phyloP scores from a whole-genome alignment of 1,284 basidiomycete genomes.

The Cryptococcus sp. region DNA sequence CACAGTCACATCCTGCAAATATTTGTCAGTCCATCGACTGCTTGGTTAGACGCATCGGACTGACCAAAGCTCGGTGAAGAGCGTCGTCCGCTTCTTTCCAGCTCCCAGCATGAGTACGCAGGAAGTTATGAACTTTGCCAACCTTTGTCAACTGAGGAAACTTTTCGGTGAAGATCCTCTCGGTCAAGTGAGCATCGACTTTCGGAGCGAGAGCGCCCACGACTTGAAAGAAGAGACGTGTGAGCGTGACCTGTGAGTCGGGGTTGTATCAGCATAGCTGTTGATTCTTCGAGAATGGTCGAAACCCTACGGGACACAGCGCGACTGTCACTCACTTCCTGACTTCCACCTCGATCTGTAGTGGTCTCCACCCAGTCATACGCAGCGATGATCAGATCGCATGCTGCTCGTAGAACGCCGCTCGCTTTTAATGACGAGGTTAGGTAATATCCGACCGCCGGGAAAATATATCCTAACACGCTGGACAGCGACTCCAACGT shows the following conservation, averaged over 20 bases:
- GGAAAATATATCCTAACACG: conserved; percentile 16
- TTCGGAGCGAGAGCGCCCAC: background rate
- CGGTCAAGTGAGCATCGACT: background rate
- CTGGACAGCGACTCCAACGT: conserved; percentile 7
- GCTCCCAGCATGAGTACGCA: conserved; percentile 6
- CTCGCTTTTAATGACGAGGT: conserved; percentile 18
- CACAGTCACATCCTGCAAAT: background rate
- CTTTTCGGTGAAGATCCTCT: background rate
- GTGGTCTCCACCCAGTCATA: conserved; percentile 35
- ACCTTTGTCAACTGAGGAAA: conserved; percentile 28
- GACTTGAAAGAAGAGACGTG: background rate
- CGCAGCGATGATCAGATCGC: conserved; percentile 19
- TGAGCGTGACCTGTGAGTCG: background rate
- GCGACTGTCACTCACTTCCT: conserved; percentile 23
- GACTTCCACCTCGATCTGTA: conserved; percentile 38
- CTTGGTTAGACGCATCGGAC: background rate
- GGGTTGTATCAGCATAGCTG: background rate
- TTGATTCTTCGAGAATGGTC: background rate
- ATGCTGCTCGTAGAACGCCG: conserved; percentile 15
- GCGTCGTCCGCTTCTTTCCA: conserved; percentile 17
- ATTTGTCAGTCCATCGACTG: background rate
- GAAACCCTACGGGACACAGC: background rate
- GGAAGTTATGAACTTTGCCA: conserved; percentile 10
- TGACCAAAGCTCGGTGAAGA: conserved; percentile 20
- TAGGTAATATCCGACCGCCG: conserved; percentile 22